Percentiles rank a stretch among this genome's conserved stretches.
phyloP scores from a whole-genome alignment of 2,329 filamentous ascomycete species.

The Mariannaea sp. region DNA sequence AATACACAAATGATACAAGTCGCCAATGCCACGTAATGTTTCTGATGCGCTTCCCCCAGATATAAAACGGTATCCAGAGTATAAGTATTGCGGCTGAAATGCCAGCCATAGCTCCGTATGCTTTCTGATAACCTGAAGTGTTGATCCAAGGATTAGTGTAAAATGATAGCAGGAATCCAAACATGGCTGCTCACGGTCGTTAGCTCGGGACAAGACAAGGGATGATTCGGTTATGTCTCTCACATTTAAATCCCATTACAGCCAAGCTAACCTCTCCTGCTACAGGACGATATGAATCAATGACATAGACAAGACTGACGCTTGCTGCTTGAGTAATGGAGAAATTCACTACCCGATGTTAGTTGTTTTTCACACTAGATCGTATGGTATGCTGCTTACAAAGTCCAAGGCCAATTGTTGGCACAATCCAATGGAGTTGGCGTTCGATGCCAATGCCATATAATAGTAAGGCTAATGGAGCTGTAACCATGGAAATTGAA shows the following conservation, averaged over 20 bases:
- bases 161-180: slow-evolving; percentile 63
- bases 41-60: slow-evolving; percentile 57
- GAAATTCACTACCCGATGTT: slow-evolving; percentile 52
- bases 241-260: slow-evolving; percentile 60
- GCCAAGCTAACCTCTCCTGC: slow-evolving; percentile 60
- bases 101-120: slow-evolving; percentile 62
- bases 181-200: slow-evolving; percentile 46
- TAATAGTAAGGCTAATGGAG: slow-evolving; percentile 51
- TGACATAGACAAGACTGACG: slow-evolving; percentile 60
- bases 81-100: slow-evolving; percentile 54
- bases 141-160: slow-evolving; percentile 65
- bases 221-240: slow-evolving; percentile 28
- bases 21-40: slow-evolving; percentile 54
- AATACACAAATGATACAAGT: slow-evolving; percentile 52
- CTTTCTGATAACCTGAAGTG: slow-evolving; percentile 52
- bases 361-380: background rate
- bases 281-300: slow-evolving; percentile 62
- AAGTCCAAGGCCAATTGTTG: slow-evolving; percentile 59
- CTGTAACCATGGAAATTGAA: slow-evolving; percentile 54
- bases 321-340: slow-evolving; percentile 61
- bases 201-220: slow-evolving; percentile 7
- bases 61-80: slow-evolving; percentile 55
- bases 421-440: slow-evolving; percentile 59
- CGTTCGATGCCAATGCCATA: slow-evolving; percentile 55
- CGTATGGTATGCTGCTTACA: slow-evolving; percentile 43